Percentiles rank a stretch among this genome's conserved stretches.
Conservation (phyloP, 495 filamentous ascomycete genomes). For the Aspergillus ellipticus region DNA sequence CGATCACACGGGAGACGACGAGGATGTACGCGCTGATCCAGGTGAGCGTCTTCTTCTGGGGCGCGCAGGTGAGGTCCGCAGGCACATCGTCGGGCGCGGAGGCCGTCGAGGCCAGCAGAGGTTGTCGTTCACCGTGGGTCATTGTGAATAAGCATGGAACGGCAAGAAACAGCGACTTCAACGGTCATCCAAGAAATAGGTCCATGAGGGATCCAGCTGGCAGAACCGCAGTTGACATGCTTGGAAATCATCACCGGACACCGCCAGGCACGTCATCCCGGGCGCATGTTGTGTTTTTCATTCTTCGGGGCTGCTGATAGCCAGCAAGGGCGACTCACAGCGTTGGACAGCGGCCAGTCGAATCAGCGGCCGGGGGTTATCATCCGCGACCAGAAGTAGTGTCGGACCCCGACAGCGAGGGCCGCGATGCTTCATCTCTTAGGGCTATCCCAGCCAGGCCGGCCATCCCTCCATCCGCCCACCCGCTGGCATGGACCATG, state of each 20-base stretch:
- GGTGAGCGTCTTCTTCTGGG: slow-evolving; percentile 36
- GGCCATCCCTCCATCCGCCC: no score
- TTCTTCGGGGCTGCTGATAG: slow-evolving; percentile 7
- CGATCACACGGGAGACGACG: slow-evolving; percentile 73
- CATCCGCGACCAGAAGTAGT: no score
- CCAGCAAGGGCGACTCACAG: background rate
- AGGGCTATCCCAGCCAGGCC: no score
- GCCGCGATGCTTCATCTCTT: no score
- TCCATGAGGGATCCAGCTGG: no score
- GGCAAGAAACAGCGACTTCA: background rate
- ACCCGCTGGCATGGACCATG: no score
- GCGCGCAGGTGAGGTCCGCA: background rate
- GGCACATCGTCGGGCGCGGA: background rate
- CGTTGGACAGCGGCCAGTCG: no score
- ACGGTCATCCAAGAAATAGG: background rate
- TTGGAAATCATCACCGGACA: slow-evolving; percentile 26
- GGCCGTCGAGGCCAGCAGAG: slow-evolving; percentile 18
- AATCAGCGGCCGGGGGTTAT: background rate
- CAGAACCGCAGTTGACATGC: slow-evolving; percentile 1
- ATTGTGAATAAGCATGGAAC: slow-evolving; percentile 7
- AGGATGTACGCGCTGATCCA: slow-evolving; percentile 71
- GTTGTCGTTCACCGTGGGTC: slow-evolving; percentile 24
- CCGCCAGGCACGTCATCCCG: slow-evolving; percentile 31
- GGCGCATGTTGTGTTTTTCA: slow-evolving; percentile 24
- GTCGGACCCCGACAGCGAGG: no score